Evolutionary conservation across 352 stramenopile genomes (phyloP).

Genomic region (Elongisporangium anandrum): DNA sequence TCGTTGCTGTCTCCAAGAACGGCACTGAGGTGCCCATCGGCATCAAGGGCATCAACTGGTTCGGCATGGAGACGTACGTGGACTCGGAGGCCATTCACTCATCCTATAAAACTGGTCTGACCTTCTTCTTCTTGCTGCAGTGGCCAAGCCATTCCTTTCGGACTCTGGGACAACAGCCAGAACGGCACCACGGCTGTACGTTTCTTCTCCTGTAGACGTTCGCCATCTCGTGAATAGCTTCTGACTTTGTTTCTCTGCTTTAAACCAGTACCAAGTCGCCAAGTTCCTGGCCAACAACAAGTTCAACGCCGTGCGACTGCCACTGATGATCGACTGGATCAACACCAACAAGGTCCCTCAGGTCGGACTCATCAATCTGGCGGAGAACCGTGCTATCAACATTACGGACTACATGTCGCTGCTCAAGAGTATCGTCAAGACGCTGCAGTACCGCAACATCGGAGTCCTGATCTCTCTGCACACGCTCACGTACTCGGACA

Average conservation of each 20-base stretch:
- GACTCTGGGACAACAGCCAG: conserved; percentile 62
- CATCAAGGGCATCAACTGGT: conserved; percentile 47
- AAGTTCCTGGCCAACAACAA: conserved; percentile 40
- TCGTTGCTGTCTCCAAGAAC: conserved; percentile 23
- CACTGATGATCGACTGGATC: conserved; percentile 28
- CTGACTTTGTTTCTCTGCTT: background rate
- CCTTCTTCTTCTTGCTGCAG: conserved; percentile 5
- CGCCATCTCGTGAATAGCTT: no score
- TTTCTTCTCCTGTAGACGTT: no score
- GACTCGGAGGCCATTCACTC: background rate
- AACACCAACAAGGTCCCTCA: conserved; percentile 32
- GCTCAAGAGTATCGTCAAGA: conserved; percentile 37
- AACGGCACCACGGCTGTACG: conserved; percentile 65
- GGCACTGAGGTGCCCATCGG: conserved; percentile 26
- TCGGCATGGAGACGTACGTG: conserved; percentile 31
- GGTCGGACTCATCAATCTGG: conserved; percentile 19
- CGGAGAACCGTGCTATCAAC: conserved; percentile 30
- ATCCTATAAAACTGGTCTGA: background rate
- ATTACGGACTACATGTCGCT: conserved; percentile 31
- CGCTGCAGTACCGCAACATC: conserved; percentile 37
- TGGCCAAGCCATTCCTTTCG: conserved; percentile 56
- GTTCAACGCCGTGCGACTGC: conserved; percentile 46
- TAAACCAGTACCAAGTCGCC: conserved; percentile 32
- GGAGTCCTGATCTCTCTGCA: conserved; percentile 40
- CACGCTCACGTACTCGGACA: conserved; percentile 24